Conservation (phyloP, 768 basidiomycete genomes). For the Mycena amicta region DNA sequence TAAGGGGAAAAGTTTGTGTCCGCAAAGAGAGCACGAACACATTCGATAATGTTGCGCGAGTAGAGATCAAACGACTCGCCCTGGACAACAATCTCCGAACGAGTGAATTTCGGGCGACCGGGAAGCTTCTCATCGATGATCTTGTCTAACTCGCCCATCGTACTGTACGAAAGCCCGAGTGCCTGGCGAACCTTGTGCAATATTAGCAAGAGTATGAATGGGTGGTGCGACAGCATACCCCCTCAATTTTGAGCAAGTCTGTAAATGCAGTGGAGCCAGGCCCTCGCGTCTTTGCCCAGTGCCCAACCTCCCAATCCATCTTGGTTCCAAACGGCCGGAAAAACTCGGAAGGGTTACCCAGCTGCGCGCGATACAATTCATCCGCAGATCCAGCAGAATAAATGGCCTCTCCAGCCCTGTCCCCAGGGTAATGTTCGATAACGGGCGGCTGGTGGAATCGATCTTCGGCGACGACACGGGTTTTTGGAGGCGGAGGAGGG, state of each 20-base stretch:
- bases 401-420: neutral
- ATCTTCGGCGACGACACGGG: neutral
- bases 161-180: conserved; percentile 31
- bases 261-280: conserved; percentile 30
- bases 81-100: conserved; percentile 23
- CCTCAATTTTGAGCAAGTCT: conserved; percentile 32
- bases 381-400: neutral
- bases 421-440: neutral
- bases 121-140: conserved; percentile 33
- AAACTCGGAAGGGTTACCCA: neutral
- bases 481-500: neutral
- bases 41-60: conserved; percentile 31
- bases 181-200: conserved; percentile 13
- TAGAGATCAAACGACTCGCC: conserved; percentile 30
- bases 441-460: neutral
- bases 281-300: conserved; percentile 32
- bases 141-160: conserved; percentile 27
- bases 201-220: neutral
- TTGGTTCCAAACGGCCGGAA: conserved; percentile 27
- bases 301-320: conserved; percentile 30
- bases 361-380: neutral
- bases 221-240: conserved; percentile 24
- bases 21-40: conserved; percentile 31
- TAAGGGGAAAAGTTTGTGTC: conserved; percentile 31
- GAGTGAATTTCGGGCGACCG: conserved; percentile 21